Evolutionary conservation across 73 alveolate genomes (phyloP).

Genomic region (Halteria grandinella): DNA sequence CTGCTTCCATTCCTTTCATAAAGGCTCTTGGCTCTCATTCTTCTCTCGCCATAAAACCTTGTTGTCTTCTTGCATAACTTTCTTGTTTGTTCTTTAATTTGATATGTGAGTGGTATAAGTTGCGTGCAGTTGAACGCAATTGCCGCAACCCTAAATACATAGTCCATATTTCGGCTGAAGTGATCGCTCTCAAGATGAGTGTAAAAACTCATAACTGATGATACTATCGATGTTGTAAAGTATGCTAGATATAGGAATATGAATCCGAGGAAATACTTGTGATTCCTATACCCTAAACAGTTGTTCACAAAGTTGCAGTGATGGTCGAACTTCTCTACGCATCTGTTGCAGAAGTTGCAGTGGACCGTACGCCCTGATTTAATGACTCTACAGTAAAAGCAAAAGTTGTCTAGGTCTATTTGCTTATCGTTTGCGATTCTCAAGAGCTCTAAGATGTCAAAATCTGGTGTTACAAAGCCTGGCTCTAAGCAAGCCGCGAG

Average conservation of each 20-base stretch:
- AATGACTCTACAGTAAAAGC: slow-evolving; percentile 65
- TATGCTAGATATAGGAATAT: slow-evolving; percentile 4
- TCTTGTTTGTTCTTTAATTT: slow-evolving; percentile 5
- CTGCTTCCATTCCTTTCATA: neutral
- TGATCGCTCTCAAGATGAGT: neutral
- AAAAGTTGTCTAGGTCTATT: slow-evolving; percentile 44
- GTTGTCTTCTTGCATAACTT: neutral
- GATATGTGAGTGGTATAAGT: slow-evolving; percentile 29
- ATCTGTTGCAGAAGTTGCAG: slow-evolving; percentile 54
- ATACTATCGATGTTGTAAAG: slow-evolving; percentile 2
- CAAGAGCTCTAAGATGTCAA: neutral
- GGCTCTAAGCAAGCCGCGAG: slow-evolving; percentile 5
- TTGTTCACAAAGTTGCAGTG: slow-evolving; percentile 70
- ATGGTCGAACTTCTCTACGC: slow-evolving; percentile 72
- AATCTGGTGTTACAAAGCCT: slow-evolving; percentile 7
- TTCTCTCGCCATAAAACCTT: neutral
- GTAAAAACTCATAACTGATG: neutral
- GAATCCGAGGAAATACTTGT: slow-evolving; percentile 81
- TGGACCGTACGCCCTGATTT: slow-evolving; percentile 50
- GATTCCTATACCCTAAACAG: slow-evolving; percentile 83
- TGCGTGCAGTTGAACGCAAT: neutral
- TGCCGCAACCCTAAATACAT: neutral
- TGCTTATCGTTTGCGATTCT: slow-evolving; percentile 17
- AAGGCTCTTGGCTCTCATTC: neutral
- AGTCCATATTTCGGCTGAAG: neutral